These are phyloP conservation scores for Saksenaea vasiformis DNA, from an alignment of 371 early-diverging fungal genomes.

Conservation along the genomic window DNA sequence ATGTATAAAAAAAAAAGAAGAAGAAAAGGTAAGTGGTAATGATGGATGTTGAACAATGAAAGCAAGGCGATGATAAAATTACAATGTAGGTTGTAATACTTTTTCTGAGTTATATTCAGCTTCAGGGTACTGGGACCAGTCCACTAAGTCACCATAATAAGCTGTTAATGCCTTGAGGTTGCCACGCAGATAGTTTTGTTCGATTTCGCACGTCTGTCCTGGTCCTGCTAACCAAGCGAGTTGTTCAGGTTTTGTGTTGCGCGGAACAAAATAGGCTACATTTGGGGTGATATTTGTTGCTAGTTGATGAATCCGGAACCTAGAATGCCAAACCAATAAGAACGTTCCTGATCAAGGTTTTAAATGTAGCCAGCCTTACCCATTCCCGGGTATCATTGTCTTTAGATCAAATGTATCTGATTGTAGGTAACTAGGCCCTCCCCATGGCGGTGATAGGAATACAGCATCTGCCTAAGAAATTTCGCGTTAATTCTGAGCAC, in stretches of 20 bases:
- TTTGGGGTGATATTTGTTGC: slow-evolving; percentile 71
- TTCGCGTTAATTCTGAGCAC: neutral
- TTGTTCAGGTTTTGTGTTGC: slow-evolving; percentile 71
- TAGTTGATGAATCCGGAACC: slow-evolving; percentile 61
- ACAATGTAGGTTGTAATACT: neutral
- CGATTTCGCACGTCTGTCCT: slow-evolving; percentile 68
- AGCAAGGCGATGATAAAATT: neutral
- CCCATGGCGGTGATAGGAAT: slow-evolving; percentile 96
- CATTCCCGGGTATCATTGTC: slow-evolving; percentile 74
- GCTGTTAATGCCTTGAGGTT: slow-evolving; percentile 66
- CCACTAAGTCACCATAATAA: slow-evolving; percentile 71
- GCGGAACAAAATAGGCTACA: slow-evolving; percentile 85
- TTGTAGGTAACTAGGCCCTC: slow-evolving; percentile 62
- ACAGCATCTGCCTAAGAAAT: slow-evolving; percentile 78
- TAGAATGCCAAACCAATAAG: slow-evolving; percentile 12
- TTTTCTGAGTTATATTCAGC: neutral
- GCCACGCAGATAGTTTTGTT: slow-evolving; percentile 64
- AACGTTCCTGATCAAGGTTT: slow-evolving; percentile 4
- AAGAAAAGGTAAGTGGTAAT: neutral
- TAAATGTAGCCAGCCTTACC: slow-evolving; percentile 47
- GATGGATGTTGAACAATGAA: neutral
- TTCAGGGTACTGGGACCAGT: slow-evolving; percentile 16
- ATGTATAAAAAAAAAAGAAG: neutral
- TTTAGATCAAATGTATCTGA: slow-evolving; percentile 64
- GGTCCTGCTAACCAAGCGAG: slow-evolving; percentile 53